Evolutionary conservation across 1,284 basidiomycete genomes (phyloP), one percentile per base, ranked within the genome.

Genomic region (Apiotrichum brassicae): DNA sequence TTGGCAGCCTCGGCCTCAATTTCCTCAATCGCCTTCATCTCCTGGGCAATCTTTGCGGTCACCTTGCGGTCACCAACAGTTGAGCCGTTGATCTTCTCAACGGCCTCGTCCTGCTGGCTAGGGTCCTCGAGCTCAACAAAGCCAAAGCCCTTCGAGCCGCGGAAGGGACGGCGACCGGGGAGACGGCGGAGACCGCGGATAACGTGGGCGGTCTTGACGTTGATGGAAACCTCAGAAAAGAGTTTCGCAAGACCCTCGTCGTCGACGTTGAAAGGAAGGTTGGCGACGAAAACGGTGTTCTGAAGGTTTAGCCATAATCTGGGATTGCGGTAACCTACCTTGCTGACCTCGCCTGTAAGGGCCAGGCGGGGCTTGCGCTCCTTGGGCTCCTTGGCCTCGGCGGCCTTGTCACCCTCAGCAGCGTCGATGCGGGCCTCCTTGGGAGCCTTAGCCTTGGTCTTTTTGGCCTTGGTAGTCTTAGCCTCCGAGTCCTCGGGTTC

Each of bases 201-300:
- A 58, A 95, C 85, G 61, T 87, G 87, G 49, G 90, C 90, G 59
- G 85, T 84, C 66, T 80, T 78, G 59, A 92, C 86, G 38, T 76
- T 76, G 75, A 93, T 83, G 56, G 81, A 85, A 32, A 83, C 86
- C 51, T 89, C 84, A 50, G 82, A 85, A 78, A 95, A 94, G 62
- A 93, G 78, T 42, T 81, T 76, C 36, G 79, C 70, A 55, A 94
- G 82, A 46, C 77, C 82, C 32, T 79, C 83, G 64, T 95, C 90
- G 53, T 89, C 87, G 57, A 94, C 81, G 67, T 76, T 83, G 81
- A 93, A 95, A 33, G 89, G 86, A 50, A 95, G 86, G 78, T 95
- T 95, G 73, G 90, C 90, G 57, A 95, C 91, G 63, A 95, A 95
- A 58, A 95, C 77, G 72, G 88, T 83, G 56, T 79, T 86, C 80